Conservation (phyloP, 441 rosid genomes). For the California macrophylla region DNA sequence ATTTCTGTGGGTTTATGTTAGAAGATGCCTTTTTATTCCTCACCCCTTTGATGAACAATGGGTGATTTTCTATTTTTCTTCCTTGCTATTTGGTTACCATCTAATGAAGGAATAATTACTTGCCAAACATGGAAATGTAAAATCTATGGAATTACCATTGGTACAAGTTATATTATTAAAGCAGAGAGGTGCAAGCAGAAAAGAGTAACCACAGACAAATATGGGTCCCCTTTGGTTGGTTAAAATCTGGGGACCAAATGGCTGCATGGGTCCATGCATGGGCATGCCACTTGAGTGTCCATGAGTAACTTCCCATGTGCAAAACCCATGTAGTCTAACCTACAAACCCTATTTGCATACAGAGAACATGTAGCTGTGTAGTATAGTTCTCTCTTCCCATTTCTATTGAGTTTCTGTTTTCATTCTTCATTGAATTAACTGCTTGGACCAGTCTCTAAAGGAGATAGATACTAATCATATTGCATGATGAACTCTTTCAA, state of each 20-base stretch:
- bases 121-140: slow-evolving; percentile 10
- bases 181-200: not conserved
- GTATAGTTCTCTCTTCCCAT: not conserved
- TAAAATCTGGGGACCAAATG: slow-evolving; percentile 17
- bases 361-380: not conserved
- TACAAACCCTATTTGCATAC: not conserved
- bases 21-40: not conserved
- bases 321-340: slow-evolving; percentile 8
- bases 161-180: not conserved
- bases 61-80: not conserved
- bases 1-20: not conserved
- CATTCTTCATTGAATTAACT: not conserved
- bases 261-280: slow-evolving; percentile 21
- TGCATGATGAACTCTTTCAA: not conserved
- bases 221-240: slow-evolving; percentile 16
- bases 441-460: not conserved
- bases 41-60: not conserved
- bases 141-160: not conserved
- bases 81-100: not conserved
- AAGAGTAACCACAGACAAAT: slow-evolving; percentile 18
- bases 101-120: not conserved
- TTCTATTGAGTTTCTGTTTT: not conserved
- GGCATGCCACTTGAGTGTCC: slow-evolving; percentile 30
- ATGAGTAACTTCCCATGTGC: slow-evolving; percentile 45
- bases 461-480: not conserved